Evolutionary conservation across 73 alveolate species (phyloP), one percentile per base, ranked within the genome.

Genomic region (Durusdinium trenchii): DNA sequence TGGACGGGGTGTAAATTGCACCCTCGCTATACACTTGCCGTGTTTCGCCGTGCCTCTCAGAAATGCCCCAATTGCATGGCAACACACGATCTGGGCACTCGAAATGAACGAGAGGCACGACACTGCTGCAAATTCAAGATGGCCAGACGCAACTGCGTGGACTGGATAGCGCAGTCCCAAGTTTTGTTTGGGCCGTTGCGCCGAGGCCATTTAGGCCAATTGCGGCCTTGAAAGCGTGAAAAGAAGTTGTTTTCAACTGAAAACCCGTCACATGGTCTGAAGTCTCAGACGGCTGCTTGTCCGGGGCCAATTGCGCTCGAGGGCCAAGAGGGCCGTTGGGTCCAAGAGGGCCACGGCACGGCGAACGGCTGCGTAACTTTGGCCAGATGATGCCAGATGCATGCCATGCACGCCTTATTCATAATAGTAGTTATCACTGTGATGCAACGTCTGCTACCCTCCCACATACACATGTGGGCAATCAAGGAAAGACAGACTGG

Each of bases 1-100:
- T 83, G 93, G 28, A 14, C 71, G 93, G 93, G 93, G 64, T 83
- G 93, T 83, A 83, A 83, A 35, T 61, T 60, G 75, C 93, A 51
- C 93, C 93, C 93, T 40, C 35, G 60, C 6, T 61, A 71, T 83
- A 79, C 32, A 62, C 76, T 40, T 62, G 76, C 36, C 76, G 32
- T 79, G 48, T 47, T 67, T 79, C 90, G 67, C 90, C 23, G 30
- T 60, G 18, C 69, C n/a, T 47, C 35, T 79, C 90, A 79, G 90
- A 48, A 18, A 79, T 51, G 93, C 32, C 93, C 93, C 93, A 83
- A 61, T 83, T n/a, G 47, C 47, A 67, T 45, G 32, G 10, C 46
- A 16, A 43, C 62, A 23, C 18, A 36, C 9, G 64, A 10, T 45
- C 46, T 12, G 9, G 64, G 64, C 64, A 20, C 20, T 54, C 28